Evolutionary conservation across 2,329 filamentous ascomycete genomes (phyloP).

Genomic region (Aphanoascus verrucosus): DNA sequence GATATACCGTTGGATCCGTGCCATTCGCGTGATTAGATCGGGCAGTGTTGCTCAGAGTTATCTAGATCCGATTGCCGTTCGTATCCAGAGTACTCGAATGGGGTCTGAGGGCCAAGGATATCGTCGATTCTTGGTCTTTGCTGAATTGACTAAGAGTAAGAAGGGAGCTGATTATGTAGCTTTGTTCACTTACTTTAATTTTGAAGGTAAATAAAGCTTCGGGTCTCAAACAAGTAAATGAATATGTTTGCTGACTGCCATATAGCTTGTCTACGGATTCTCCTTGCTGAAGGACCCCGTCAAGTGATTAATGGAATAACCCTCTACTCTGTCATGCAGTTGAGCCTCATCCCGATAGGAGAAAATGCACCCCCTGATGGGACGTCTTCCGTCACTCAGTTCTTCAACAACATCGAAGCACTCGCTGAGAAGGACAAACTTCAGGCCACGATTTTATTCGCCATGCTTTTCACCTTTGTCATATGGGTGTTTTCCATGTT

Average conservation of each 20-base stretch:
- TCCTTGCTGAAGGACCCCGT: constrained; percentile 84
- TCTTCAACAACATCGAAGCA: constrained; percentile 69
- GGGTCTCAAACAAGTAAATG: background rate
- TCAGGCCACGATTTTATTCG: constrained; percentile 71
- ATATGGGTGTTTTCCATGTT: constrained; percentile 79
- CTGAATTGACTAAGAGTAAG: constrained; percentile 78
- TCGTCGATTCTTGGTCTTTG: constrained; percentile 84
- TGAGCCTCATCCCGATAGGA: constrained; percentile 57
- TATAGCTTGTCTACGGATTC: constrained; percentile 71
- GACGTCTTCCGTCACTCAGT: constrained; percentile 56
- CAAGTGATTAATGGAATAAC: constrained; percentile 86
- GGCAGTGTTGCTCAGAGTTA: constrained; percentile 87
- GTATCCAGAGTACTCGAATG: constrained; percentile 70
- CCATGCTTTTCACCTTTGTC: constrained; percentile 85
- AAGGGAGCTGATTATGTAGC: constrained; percentile 86
- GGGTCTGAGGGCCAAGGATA: constrained; percentile 63
- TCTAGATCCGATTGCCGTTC: constrained; percentile 74
- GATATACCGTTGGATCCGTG: constrained; percentile 66
- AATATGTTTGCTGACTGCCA: constrained; percentile 18
- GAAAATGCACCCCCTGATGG: constrained; percentile 45
- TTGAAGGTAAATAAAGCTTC: constrained; percentile 41
- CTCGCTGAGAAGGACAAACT: constrained; percentile 63
- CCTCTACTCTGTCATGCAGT: constrained; percentile 69
- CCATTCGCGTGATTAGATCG: constrained; percentile 67
- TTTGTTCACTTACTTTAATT: constrained; percentile 79